These are phyloP conservation scores for Leccinum disarticulatum DNA, from an alignment of 768 basidiomycete species.

Conservation along the genomic window DNA sequence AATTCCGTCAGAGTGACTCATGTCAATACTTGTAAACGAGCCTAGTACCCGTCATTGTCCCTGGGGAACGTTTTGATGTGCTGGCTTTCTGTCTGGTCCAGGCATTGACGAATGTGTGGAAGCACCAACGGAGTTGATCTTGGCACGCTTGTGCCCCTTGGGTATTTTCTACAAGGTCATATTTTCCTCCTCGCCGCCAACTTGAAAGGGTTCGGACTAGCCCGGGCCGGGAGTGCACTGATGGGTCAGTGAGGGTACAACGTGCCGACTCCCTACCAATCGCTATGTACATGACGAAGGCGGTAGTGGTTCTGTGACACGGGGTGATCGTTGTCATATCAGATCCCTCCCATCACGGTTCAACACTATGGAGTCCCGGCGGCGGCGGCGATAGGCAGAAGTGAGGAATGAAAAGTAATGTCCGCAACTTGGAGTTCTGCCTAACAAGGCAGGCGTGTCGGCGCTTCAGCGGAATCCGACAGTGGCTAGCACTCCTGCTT, in stretches of 20 bases:
- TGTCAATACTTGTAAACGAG: background rate
- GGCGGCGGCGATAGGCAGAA: background rate
- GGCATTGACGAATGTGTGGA: conserved; percentile 41
- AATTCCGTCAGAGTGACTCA: conserved; percentile 5
- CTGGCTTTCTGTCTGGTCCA: conserved; percentile 30
- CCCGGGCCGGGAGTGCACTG: no score
- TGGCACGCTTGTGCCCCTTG: conserved; percentile 61
- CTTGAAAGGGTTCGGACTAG: conserved; percentile 26
- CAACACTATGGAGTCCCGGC: no score
- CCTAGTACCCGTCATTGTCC: conserved; percentile 63
- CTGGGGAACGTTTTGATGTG: conserved; percentile 63
- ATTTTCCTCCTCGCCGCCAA: conserved; percentile 1
- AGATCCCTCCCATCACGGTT: background rate
- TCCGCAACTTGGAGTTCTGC: background rate
- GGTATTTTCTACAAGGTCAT: conserved; percentile 38
- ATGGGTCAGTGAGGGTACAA: no score
- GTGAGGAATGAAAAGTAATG: background rate
- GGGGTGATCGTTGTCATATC: no score
- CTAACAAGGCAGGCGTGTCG: background rate
- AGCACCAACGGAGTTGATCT: conserved; percentile 65
- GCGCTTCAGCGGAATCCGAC: background rate
- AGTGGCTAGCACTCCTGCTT: background rate
- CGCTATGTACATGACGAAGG: no score
- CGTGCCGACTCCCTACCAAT: no score
- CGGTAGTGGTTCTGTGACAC: no score